phyloP scores from a whole-genome alignment of 495 filamentous ascomycete species.

The Tuber umbilicatum region DNA sequence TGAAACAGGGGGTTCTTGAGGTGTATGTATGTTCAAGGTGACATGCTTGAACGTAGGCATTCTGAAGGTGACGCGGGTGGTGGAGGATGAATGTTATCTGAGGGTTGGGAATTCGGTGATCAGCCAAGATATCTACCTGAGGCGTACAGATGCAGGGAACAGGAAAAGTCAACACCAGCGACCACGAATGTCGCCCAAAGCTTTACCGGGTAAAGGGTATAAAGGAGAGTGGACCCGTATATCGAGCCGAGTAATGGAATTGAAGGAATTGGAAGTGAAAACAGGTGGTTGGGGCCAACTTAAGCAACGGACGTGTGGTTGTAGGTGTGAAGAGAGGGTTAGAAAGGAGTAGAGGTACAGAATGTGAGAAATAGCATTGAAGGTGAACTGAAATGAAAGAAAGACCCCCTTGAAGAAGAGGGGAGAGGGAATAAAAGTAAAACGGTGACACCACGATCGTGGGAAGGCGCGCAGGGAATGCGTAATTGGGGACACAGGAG shows the following conservation, averaged over 20 bases:
- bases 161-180: not conserved
- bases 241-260: not conserved
- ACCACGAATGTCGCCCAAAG: not conserved
- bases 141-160: not conserved
- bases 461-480: not conserved
- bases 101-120: not conserved
- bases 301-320: not conserved
- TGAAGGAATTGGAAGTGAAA: not conserved
- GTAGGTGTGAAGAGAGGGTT: not conserved
- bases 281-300: not conserved
- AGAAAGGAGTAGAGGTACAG: not conserved
- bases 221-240: not conserved
- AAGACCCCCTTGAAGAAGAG: not conserved
- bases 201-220: not conserved
- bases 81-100: not conserved
- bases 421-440: not conserved
- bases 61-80: not conserved
- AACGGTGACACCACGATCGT: not conserved
- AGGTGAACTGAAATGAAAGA: not conserved
- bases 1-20: conserved; percentile 37
- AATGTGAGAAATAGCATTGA: not conserved
- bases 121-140: not conserved
- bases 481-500: not conserved
- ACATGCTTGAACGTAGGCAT: conserved; percentile 43
- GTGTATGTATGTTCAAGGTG: conserved; percentile 40